Conservation (phyloP, 139 green algal genomes). For the Ettlia oleoabundans region DNA sequence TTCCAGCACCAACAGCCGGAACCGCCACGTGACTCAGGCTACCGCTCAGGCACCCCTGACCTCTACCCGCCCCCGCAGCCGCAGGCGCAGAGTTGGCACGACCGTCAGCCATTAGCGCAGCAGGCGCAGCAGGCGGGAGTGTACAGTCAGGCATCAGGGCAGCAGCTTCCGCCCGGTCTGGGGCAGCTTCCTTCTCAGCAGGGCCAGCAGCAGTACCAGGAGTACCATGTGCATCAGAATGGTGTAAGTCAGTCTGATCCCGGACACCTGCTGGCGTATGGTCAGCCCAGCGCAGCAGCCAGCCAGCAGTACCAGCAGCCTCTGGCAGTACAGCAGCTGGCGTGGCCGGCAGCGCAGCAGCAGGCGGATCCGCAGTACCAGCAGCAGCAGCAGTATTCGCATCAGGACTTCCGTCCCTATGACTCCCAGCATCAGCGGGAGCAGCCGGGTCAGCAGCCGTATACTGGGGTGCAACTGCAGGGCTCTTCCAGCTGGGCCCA, state of each 20-base stretch:
- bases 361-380: background rate
- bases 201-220: too few species aligned
- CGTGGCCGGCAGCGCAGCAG: background rate
- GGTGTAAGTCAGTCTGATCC: background rate
- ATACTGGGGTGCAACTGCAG: background rate
- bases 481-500: background rate
- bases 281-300: background rate
- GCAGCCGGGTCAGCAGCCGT: background rate
- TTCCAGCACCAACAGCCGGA: too few species aligned
- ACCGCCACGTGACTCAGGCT: too few species aligned
- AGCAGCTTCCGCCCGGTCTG: background rate
- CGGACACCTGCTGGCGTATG: constrained; percentile 8
- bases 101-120: too few species aligned
- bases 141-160: background rate
- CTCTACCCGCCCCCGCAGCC: too few species aligned
- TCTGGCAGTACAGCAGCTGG: background rate
- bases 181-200: too few species aligned
- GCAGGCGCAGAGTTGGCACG: too few species aligned
- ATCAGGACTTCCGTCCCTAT: background rate
- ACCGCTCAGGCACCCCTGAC: too few species aligned
- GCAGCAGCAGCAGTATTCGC: background rate
- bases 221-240: background rate
- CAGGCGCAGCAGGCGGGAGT: background rate
- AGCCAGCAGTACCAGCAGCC: background rate
- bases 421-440: background rate